Percentiles rank a stretch among this genome's conserved stretches.
These are phyloP conservation scores for Globisporangium paroecandrum DNA, from an alignment of 352 stramenopile species.

Conservation along the genomic window DNA sequence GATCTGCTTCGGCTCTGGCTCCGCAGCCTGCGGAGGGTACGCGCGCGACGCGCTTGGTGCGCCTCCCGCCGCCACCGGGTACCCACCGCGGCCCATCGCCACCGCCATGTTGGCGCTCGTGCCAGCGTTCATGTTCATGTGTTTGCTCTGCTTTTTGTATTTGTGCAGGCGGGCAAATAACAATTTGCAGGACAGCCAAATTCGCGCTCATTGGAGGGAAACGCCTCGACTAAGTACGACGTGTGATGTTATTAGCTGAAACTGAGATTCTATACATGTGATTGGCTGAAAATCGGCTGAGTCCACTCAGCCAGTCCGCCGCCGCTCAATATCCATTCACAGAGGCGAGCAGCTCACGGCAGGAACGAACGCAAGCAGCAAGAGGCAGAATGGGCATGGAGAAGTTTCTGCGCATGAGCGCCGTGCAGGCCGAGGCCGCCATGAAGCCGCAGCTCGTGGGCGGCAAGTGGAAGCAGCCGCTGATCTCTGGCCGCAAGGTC, in stretches of 20 bases:
- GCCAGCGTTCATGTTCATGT: conserved; percentile 10
- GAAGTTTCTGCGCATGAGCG: conserved; percentile 74
- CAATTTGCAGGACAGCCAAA: background rate
- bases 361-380: conserved; percentile 10
- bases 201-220: background rate
- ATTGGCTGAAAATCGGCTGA: conserved; percentile 28
- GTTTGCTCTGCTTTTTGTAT: background rate
- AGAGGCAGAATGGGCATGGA: conserved; percentile 31
- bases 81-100: conserved; percentile 24
- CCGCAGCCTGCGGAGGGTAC: conserved; percentile 25
- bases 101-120: conserved; percentile 23
- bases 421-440: conserved; percentile 65
- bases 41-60: conserved; percentile 14
- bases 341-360: conserved; percentile 9
- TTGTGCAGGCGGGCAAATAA: background rate
- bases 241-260: conserved; percentile 26
- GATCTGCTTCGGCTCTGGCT: conserved; percentile 62
- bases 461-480: conserved; percentile 82
- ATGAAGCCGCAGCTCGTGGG: conserved; percentile 79
- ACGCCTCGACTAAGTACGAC: conserved; percentile 22
- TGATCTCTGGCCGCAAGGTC: conserved; percentile 77
- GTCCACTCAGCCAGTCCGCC: conserved; percentile 20
- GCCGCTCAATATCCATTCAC: conserved; percentile 11
- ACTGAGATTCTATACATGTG: conserved; percentile 1
- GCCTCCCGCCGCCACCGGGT: background rate